Base-by-base conservation (phyloP, 192 early-diverging fungal genomes). In the Linnemannia schmuckeri region DNA sequence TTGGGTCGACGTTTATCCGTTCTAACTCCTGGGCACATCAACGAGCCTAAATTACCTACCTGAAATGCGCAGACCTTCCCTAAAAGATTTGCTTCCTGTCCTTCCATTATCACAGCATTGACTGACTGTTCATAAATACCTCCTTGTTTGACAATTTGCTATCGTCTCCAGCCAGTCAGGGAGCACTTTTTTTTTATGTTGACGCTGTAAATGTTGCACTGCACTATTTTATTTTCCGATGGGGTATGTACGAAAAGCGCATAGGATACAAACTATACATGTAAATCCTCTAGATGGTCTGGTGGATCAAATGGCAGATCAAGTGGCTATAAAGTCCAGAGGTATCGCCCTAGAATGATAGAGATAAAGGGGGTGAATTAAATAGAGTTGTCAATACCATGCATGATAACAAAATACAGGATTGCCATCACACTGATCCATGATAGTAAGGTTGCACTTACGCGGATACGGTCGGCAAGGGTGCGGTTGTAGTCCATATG, bases 231-330 rank as follows among this genome's bases (percentile, higher is more conserved):
- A 66, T 66, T 66, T 30, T 66, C 61, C n/a, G 30, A 35, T 24
- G 61, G 57, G 61, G 61, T 66, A 66, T 66, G 61, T 33, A 66
- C 61, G 61, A 33, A 66, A 30, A 30, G 13, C 27, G n/a, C 7
- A 10, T 30, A 66, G 12, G n/a, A 13, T 37, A 37, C 37, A 37
- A 3, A n/a, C 1, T 33, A 66, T 15, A 30, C 33, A 9, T 9
- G 2, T 8, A 12, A 33, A 30, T 63, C 30, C 27, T 41, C 78
- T 87, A 87, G 37, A 87, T 87, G 13, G 85, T 87, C 72, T 87
- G 85, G 80, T 87, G 77, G 41, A 87, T 87, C 75, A 87, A 69
- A 70, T 87, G 85, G 68, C 85, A 87, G n/a, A 87, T 15, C 75
- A 87, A 75, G 49, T 87, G n/a, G 72, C 79, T 78, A 40, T 87